Percentiles rank a stretch among this genome's conserved stretches.
Evolutionary conservation across 768 basidiomycete species (phyloP).

Genomic region (Lactifluus pinguis): DNA sequence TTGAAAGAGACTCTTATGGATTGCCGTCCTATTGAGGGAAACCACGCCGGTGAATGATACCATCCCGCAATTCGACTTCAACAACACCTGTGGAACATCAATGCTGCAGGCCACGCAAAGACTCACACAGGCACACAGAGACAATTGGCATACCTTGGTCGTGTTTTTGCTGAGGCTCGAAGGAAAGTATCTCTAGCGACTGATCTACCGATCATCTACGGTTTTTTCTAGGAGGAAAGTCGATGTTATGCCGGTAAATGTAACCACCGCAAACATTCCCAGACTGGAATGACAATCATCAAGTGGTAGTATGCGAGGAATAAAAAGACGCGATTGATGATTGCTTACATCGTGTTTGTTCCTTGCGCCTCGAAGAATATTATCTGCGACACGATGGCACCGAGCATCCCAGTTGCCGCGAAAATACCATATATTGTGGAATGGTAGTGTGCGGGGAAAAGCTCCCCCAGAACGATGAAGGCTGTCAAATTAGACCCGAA

Average conservation of each 20-base stretch:
- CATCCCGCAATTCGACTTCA: neutral
- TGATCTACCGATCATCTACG: slow-evolving; percentile 15
- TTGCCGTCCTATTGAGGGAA: too few relatives aligned
- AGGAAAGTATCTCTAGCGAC: slow-evolving; percentile 28
- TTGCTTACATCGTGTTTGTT: slow-evolving; percentile 25
- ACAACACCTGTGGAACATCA: neutral
- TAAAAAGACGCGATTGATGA: neutral
- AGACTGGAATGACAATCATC: slow-evolving; percentile 21
- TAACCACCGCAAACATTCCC: slow-evolving; percentile 38
- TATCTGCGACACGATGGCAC: slow-evolving; percentile 35
- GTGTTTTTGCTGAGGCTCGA: too few relatives aligned
- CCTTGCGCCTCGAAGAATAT: slow-evolving; percentile 25
- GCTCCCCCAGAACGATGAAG: slow-evolving; percentile 36
- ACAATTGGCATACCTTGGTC: slow-evolving; percentile 11
- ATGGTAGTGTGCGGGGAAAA: slow-evolving; percentile 37
- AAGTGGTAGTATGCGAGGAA: neutral
- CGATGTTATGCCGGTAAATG: slow-evolving; percentile 33
- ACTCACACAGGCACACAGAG: too few relatives aligned
- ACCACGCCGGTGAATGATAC: neutral
- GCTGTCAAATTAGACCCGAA: slow-evolving; percentile 36
- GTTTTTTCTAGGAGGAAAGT: slow-evolving; percentile 37
- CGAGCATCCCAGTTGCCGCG: slow-evolving; percentile 36
- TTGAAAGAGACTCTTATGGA: too few relatives aligned
- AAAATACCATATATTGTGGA: slow-evolving; percentile 37
- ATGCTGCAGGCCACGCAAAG: neutral